Evolutionary conservation across 495 filamentous ascomycete genomes (phyloP).

Genomic region (Podospora pseudopauciseta): DNA sequence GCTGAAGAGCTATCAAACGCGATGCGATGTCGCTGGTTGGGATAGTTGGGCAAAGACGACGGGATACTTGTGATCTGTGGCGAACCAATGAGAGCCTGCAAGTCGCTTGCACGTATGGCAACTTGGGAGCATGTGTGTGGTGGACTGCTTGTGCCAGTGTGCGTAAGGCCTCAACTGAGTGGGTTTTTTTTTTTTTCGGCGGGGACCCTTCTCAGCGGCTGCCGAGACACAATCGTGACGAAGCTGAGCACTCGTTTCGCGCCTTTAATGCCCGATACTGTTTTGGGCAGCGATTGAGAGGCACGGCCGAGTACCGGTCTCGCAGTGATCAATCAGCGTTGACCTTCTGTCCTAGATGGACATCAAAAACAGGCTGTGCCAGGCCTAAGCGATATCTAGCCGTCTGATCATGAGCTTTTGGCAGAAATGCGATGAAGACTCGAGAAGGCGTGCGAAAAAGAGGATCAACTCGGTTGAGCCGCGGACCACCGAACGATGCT

Average conservation of each 20-base stretch:
- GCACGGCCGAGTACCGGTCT: slow-evolving; percentile 6
- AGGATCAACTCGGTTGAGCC: not conserved
- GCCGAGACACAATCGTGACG: slow-evolving; percentile 15
- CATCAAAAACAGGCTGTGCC: not conserved
- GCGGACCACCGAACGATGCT: slow-evolving; percentile 7
- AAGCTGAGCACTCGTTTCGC: slow-evolving; percentile 15
- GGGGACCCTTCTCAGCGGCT: slow-evolving; percentile 22
- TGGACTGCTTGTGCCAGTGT: slow-evolving; percentile 18
- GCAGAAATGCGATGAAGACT: slow-evolving; percentile 15
- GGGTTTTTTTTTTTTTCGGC: slow-evolving; percentile 20
- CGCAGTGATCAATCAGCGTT: slow-evolving; percentile 6
- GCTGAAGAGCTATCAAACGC: too few species aligned
- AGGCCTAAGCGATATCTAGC: slow-evolving; percentile 3
- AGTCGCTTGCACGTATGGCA: slow-evolving; percentile 22
- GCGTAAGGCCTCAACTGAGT: slow-evolving; percentile 33
- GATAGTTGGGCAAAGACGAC: slow-evolving; percentile 1
- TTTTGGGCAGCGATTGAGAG: slow-evolving; percentile 34
- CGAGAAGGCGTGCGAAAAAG: slow-evolving; percentile 15
- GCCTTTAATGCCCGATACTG: slow-evolving; percentile 34
- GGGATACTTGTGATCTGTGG: slow-evolving; percentile 19
- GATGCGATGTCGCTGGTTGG: slow-evolving; percentile 4
- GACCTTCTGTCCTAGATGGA: not conserved
- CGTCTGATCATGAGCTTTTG: not conserved
- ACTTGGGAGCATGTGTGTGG: slow-evolving; percentile 33
- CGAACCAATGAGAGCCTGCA: slow-evolving; percentile 23